These are phyloP conservation scores for Leucaena leucocephala DNA, from an alignment of 306 rosid genomes.

Conservation along the genomic window DNA sequence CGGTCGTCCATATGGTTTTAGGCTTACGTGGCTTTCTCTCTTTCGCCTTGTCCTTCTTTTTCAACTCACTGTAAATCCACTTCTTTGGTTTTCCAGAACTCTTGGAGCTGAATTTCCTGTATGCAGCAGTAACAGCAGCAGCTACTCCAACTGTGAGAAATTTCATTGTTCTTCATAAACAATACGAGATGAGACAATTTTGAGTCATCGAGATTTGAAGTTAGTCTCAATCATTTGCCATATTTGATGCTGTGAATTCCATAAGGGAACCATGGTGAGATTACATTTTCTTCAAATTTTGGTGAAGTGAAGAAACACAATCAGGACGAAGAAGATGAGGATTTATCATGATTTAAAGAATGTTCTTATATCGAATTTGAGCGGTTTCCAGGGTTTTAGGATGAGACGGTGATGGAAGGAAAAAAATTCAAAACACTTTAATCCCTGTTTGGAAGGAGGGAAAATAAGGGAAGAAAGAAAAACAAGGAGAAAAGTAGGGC, in stretches of 20 bases:
- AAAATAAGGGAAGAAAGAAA: too few relatives aligned
- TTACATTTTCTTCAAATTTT: not conserved
- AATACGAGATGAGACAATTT: constrained; percentile 2
- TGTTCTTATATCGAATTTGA: not conserved
- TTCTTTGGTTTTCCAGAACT: constrained; percentile 5
- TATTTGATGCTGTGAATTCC: not conserved
- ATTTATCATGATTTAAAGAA: not conserved
- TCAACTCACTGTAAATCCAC: constrained; percentile 2
- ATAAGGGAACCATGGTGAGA: not conserved
- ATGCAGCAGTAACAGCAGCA: constrained; percentile 14
- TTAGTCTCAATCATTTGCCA: not conserved
- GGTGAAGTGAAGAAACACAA: not conserved
- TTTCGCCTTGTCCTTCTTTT: not conserved
- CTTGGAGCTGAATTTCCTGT: constrained; percentile 42
- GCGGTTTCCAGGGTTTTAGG: too few relatives aligned
- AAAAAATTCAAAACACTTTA: too few relatives aligned
- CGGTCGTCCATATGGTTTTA: constrained; percentile 40
- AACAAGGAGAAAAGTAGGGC: too few relatives aligned
- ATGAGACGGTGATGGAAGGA: too few relatives aligned
- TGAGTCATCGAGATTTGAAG: constrained; percentile 5
- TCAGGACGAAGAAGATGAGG: not conserved
- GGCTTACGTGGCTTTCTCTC: constrained; percentile 15
- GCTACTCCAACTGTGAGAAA: constrained; percentile 21
- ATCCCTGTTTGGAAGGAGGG: too few relatives aligned
- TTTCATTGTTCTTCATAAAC: constrained; percentile 2